Percentiles rank a stretch among this genome's conserved stretches.
Conservation (phyloP, 495 filamentous ascomycete genomes). For the Antarctomyces pellizariae region DNA sequence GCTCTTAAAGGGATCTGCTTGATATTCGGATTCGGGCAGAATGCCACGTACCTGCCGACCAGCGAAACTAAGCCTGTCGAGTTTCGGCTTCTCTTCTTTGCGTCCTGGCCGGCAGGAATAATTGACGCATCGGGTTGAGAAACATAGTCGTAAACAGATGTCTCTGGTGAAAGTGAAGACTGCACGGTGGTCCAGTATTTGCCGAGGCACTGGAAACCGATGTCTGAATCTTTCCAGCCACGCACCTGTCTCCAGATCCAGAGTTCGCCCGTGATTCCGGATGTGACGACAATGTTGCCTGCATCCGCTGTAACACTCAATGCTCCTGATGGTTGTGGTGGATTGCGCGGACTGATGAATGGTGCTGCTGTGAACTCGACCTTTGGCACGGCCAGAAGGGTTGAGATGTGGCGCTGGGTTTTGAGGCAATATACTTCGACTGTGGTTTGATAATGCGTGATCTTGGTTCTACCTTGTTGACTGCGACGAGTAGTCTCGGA, state of each 20-base stretch:
- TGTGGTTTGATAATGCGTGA: conserved; percentile 44
- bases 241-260: conserved; percentile 42
- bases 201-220: conserved; percentile 40
- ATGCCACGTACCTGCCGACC: conserved; percentile 62
- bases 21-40: conserved; percentile 55
- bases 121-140: no score
- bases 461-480: conserved; percentile 7
- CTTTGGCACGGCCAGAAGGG: conserved; percentile 35
- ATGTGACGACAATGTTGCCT: conserved; percentile 45
- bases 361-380: conserved; percentile 19
- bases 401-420: conserved; percentile 39
- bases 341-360: conserved; percentile 24
- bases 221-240: no score
- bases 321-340: conserved; percentile 43
- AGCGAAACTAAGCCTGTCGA: conserved; percentile 55
- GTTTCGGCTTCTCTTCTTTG: no score
- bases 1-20: conserved; percentile 42
- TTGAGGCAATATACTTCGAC: conserved; percentile 68
- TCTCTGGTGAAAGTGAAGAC: no score
- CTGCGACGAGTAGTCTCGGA: conserved; percentile 9
- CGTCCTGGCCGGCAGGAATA: no score
- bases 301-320: conserved; percentile 44
- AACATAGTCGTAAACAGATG: no score
- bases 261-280: conserved; percentile 64
- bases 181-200: conserved; percentile 77